Conservation (phyloP, 345 rosid genomes). For the Euclidium syriacum region DNA sequence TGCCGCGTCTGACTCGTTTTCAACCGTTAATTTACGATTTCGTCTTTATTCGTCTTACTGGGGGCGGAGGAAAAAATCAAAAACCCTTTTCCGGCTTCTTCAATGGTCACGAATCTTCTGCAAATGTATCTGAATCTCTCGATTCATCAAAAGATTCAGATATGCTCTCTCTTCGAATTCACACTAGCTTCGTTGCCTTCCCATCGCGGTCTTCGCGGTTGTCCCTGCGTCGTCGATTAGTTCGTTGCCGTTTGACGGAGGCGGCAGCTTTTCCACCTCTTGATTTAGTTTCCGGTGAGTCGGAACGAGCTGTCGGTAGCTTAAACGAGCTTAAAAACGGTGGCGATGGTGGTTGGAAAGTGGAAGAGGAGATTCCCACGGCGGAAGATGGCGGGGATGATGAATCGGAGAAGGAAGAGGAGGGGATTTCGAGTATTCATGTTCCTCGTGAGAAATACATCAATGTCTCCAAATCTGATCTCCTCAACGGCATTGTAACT, state of each 20-base stretch:
- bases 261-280: slow-evolving; percentile 18
- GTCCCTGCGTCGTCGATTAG: slow-evolving; percentile 8
- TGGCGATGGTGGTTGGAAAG: slow-evolving; percentile 3
- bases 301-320: slow-evolving; percentile 9
- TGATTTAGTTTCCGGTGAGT: slow-evolving; percentile 14
- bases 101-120: slow-evolving; percentile 30
- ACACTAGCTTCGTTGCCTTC: slow-evolving; percentile 35
- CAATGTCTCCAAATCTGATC: slow-evolving; percentile 65
- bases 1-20: slow-evolving; percentile 24
- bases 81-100: not conserved
- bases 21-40: slow-evolving; percentile 38
- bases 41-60: slow-evolving; percentile 20
- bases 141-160: not conserved
- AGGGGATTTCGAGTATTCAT: slow-evolving; percentile 55
- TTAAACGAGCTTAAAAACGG: slow-evolving; percentile 16
- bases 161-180: slow-evolving; percentile 41
- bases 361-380: slow-evolving; percentile 1
- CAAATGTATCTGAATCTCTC: slow-evolving; percentile 21
- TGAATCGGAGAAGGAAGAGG: slow-evolving; percentile 30
- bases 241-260: slow-evolving; percentile 20
- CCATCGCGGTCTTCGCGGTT: slow-evolving; percentile 11
- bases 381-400: slow-evolving; percentile 9
- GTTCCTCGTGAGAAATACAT: slow-evolving; percentile 77
- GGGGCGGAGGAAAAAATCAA: slow-evolving; percentile 19
- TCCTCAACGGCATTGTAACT: slow-evolving; percentile 51